Percentiles rank a stretch among this genome's conserved stretches.
Conservation (phyloP, 768 basidiomycete species). For the Strobilomyces dryophilus region DNA sequence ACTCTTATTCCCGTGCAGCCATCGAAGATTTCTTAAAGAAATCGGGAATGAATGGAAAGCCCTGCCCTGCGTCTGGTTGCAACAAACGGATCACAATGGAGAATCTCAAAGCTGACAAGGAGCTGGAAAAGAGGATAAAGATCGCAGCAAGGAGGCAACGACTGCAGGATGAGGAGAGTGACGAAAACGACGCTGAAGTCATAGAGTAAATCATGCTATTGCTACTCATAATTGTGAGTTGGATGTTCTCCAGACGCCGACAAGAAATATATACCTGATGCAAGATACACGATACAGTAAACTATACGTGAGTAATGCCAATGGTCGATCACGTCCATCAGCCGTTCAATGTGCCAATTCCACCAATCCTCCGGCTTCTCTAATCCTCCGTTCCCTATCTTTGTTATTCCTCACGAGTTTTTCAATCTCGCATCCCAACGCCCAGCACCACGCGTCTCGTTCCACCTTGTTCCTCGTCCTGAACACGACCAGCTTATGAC, state of each 20-base stretch:
- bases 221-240: not conserved
- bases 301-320: not conserved
- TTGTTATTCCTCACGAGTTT: constrained; percentile 58
- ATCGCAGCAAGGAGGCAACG: constrained; percentile 51
- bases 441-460: constrained; percentile 94
- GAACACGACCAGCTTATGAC: constrained; percentile 60
- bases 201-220: constrained; percentile 40
- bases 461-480: constrained; percentile 81
- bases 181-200: constrained; percentile 42
- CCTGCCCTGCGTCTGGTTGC: constrained; percentile 76
- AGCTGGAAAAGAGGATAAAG: constrained; percentile 59
- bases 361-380: constrained; percentile 59
- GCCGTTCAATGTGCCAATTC: constrained; percentile 19
- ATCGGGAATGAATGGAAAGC: constrained; percentile 30
- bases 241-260: no score
- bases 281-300: not conserved
- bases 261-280: not conserved
- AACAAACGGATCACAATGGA: constrained; percentile 49
- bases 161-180: constrained; percentile 35
- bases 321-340: not conserved
- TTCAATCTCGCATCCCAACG: constrained; percentile 87
- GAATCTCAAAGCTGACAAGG: constrained; percentile 51
- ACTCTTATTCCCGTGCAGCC: constrained; percentile 75
- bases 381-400: constrained; percentile 61
- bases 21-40: constrained; percentile 60